Evolutionary conservation across 495 filamentous ascomycete genomes (phyloP).

Genomic region (Hypoxylon subgilvum): DNA sequence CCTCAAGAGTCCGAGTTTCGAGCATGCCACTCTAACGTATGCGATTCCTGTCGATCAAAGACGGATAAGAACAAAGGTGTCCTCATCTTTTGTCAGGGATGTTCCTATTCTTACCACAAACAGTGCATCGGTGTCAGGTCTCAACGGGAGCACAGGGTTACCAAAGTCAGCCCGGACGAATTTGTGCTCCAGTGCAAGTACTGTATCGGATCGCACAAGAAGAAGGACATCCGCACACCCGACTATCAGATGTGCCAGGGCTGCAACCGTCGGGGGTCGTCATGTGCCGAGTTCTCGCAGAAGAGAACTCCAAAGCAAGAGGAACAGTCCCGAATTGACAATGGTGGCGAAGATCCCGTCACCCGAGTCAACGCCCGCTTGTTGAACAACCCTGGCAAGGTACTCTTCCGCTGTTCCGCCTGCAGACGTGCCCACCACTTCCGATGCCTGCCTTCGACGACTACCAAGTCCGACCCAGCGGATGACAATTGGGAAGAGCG

Average conservation of each 20-base stretch:
- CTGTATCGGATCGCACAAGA: conserved; percentile 70
- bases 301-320: conserved; percentile 78
- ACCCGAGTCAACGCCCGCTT: conserved; percentile 63
- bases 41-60: conserved; percentile 67
- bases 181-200: conserved; percentile 91
- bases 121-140: conserved; percentile 76
- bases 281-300: conserved; percentile 70
- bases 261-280: conserved; percentile 65
- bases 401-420: conserved; percentile 79
- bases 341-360: conserved; percentile 78
- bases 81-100: conserved; percentile 89
- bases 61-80: conserved; percentile 61
- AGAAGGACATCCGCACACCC: conserved; percentile 72
- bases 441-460: conserved; percentile 70
- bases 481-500: conserved; percentile 46
- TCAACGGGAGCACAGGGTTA: conserved; percentile 84
- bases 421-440: conserved; percentile 86
- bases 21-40: conserved; percentile 68
- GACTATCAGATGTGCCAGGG: conserved; percentile 70
- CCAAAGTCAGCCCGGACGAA: conserved; percentile 76
- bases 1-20: conserved; percentile 63
- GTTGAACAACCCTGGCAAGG: conserved; percentile 74
- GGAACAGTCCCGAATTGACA: conserved; percentile 77
- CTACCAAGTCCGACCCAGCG: conserved; percentile 44
- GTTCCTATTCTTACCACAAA: conserved; percentile 80